Base-by-base conservation (phyloP, 1,139 yeast genomes). In the Blastobotrys indianensis region DNA sequence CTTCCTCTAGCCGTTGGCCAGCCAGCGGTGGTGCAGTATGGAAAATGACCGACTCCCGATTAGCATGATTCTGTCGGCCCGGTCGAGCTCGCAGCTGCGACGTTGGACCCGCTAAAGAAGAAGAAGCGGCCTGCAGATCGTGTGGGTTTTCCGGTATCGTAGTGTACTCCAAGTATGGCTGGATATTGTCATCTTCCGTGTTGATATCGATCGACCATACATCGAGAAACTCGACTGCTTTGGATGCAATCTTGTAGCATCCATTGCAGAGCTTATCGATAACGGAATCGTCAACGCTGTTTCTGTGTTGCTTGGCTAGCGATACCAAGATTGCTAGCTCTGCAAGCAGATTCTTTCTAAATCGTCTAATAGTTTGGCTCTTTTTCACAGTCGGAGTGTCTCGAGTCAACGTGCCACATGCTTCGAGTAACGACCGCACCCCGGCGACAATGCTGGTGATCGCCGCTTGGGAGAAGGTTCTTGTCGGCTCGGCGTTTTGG, bases 271-370 rank as follows among this genome's bases (percentile, higher is more conserved):
- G 70, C 17, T 82, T 77, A 55, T 82, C 87, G 49, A 87, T 76
- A 54, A 85, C 82, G 38, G 74, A 72, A 44, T 73, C 73, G 50
- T 78, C 82, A 33, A 82, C 73, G 0, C 94, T 81, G 44, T 85
- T 82, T 59, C 83, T 80, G 61, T 80, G 85, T 47, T 85, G 87
- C 58, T 85, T 87, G 2, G 97, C 96, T 56, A 85, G 83, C 8
- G 84, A 77, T 76, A 90, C 88, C 39, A 92, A 70, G 50, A 82
- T 84, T 47, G 94, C 90, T 84, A 97, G 85, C 60, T 90, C 97
- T 1, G 95, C 90, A 39, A 92, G 75, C 48, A 92, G 69, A 16
- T 82, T 74, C 64, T 90, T 90, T 54, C 98, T 75, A 49, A 84
- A 74, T 55, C 78, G 82, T 45, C 94, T 72, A 15, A 92, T 80